Evolutionary conservation across 2,329 filamentous ascomycete genomes (phyloP).

Genomic region (Zopfia rhizophila): DNA sequence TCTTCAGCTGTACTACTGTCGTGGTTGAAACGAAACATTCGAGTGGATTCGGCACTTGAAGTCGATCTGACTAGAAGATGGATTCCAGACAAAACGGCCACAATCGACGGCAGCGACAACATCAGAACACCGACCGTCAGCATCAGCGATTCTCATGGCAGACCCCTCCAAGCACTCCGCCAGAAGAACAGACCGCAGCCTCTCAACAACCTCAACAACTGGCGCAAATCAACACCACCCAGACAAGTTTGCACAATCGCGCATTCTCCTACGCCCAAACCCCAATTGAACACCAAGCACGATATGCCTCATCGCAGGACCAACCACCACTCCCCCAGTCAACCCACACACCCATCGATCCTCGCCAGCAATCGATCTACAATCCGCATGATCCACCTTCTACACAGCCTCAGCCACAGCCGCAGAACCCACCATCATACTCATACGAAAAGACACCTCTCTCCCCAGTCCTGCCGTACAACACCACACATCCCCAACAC

Average conservation of each 20-base stretch:
- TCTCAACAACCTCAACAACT: conserved; percentile 26
- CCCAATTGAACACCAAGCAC: conserved; percentile 44
- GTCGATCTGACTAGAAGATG: conserved; percentile 12
- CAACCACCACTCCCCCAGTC: conserved; percentile 34
- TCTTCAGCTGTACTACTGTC: background rate
- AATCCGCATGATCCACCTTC: conserved; percentile 34
- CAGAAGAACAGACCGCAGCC: conserved; percentile 28
- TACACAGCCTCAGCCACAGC: conserved; percentile 34
- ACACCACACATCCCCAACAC: conserved; percentile 25
- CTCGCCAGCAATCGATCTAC: conserved; percentile 36
- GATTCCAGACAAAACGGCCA: conserved; percentile 30
- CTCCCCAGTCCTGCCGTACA: conserved; percentile 38
- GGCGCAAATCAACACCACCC: conserved; percentile 28
- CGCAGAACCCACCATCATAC: conserved; percentile 34
- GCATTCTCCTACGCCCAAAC: conserved; percentile 51
- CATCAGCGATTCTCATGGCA: conserved; percentile 49
- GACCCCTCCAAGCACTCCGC: conserved; percentile 27
- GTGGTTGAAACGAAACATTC: conserved; percentile 14
- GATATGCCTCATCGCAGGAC: conserved; percentile 35
- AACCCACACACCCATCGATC: conserved; percentile 33
- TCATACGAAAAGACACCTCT: conserved; percentile 36
- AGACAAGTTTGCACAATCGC: conserved; percentile 34
- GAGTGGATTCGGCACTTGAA: background rate
- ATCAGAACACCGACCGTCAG: conserved; percentile 22
- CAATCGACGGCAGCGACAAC: conserved; percentile 22